Evolutionary conservation across 2,329 filamentous ascomycete species (phyloP).

Genomic region (Cryphonectria nitschkei): DNA sequence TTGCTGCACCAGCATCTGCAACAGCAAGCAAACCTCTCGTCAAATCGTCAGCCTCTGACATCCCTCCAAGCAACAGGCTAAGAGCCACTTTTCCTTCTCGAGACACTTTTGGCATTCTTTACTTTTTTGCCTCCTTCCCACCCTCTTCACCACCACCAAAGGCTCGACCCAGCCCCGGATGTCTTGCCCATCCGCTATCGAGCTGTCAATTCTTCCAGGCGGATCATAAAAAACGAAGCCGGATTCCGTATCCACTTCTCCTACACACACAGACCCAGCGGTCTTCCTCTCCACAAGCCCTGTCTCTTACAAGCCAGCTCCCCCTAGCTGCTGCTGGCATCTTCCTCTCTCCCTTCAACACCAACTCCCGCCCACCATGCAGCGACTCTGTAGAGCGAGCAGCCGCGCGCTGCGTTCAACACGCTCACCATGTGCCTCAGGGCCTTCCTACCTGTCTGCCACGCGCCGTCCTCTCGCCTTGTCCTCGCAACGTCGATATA

Average conservation of each 20-base stretch:
- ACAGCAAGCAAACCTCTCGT: background rate
- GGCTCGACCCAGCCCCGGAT: conserved; percentile 24
- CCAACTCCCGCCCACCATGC: conserved; percentile 24
- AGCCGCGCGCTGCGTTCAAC: conserved; percentile 36
- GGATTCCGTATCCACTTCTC: conserved; percentile 19
- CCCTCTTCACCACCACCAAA: background rate
- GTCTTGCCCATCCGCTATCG: conserved; percentile 23
- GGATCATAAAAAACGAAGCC: conserved; percentile 17
- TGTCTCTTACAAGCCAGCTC: background rate
- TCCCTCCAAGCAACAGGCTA: background rate
- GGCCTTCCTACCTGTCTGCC: conserved; percentile 41
- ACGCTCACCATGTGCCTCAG: conserved; percentile 47
- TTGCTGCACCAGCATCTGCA: conserved; percentile 10
- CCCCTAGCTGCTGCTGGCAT: background rate
- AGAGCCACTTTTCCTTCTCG: conserved; percentile 23
- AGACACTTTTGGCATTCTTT: conserved; percentile 12
- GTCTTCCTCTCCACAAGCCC: background rate
- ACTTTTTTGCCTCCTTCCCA: conserved; percentile 5
- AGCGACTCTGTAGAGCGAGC: conserved; percentile 29
- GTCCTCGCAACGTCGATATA: conserved; percentile 56
- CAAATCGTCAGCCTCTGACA: conserved; percentile 4
- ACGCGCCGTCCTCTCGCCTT: conserved; percentile 55
- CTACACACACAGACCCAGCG: background rate
- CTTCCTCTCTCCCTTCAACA: conserved; percentile 7
- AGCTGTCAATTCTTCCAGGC: conserved; percentile 17